Percentiles rank a stretch among this genome's conserved stretches.
These are phyloP conservation scores for Thielaviopsis punctulata DNA, from an alignment of 2,329 filamentous ascomycete species.

Conservation along the genomic window DNA sequence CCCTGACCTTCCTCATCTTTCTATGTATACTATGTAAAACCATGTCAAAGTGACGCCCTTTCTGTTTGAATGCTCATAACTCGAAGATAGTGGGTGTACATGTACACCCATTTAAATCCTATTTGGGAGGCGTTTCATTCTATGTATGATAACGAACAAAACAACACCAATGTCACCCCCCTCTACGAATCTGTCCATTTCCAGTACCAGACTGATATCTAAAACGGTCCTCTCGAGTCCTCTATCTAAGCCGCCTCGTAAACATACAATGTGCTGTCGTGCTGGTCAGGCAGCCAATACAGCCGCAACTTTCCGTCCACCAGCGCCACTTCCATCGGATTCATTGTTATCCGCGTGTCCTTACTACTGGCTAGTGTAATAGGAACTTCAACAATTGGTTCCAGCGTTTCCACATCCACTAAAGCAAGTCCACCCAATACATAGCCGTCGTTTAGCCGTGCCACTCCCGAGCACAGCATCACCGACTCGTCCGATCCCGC, in stretches of 20 bases:
- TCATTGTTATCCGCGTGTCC: constrained; percentile 27
- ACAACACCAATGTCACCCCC: not conserved
- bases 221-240: too few relatives aligned
- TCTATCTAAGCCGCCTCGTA: constrained; percentile 25
- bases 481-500: constrained; percentile 21
- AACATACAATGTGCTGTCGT: constrained; percentile 28
- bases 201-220: not conserved
- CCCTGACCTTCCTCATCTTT: not conserved
- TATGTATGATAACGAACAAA: not conserved
- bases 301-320: constrained; percentile 27
- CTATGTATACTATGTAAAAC: not conserved
- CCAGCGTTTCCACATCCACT: constrained; percentile 28
- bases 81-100: not conserved
- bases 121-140: not conserved
- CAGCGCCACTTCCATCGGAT: constrained; percentile 29
- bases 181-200: not conserved
- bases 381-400: constrained; percentile 28
- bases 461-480: constrained; percentile 31
- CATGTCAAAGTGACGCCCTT: not conserved
- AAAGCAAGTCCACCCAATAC: constrained; percentile 29
- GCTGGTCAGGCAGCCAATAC: constrained; percentile 30
- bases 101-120: not conserved
- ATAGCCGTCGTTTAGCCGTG: constrained; percentile 16
- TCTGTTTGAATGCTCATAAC: not conserved
- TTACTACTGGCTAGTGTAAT: constrained; percentile 23